Evolutionary conservation across 2,329 filamentous ascomycete species (phyloP), one percentile per base, ranked within the genome.

Genomic region (Emydomyces testavorans): DNA sequence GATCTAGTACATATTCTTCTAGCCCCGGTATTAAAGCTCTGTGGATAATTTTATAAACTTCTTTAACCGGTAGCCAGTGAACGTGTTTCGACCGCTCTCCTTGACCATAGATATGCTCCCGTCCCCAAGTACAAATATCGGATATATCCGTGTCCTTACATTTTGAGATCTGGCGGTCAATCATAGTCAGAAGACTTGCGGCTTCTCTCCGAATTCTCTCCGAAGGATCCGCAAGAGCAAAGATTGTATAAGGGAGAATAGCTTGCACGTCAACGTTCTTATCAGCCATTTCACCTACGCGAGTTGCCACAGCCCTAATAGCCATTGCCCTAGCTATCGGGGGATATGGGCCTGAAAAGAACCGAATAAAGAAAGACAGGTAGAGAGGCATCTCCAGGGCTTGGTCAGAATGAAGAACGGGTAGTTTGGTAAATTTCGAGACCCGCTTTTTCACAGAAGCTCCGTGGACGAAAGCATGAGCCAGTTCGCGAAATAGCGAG

Each of bases 1-100:
- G 70, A 60, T 96, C 88, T 55, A 95, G 77, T 2, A 90, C 74
- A 58, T 83, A 93, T 64, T 95, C 92, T 64, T 95, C 89, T 7
- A 94, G 67, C 1, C 76, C 77, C 0, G 85, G 85, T 16, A 86
- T 63, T n/a, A 95, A 66, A 31, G 83, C 72, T 16, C 77, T 71
- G 16, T 78, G 73, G 0, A 92, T 60, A 16, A 93, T 65, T 50
- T 77, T 80, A 36, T 74, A 68, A 1, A 70, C 69, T 46, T 82
- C 74, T 20, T 80, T 74, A 0, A 68, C 59, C 2, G 75, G 65
- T 46, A 93, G 70, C 71, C 76, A 78, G 38, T 75, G 69, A 13
- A 82, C 53, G 16, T 62, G 58, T 15, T 68, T 65, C 2, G 68
- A 71, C 11, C 67, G 62, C 29, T 73, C 67, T 4, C 67, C 67